Evolutionary conservation across 2,329 filamentous ascomycete genomes (phyloP), one percentile per base, ranked within the genome.

Genomic region (Cladophialophora bantiana): DNA sequence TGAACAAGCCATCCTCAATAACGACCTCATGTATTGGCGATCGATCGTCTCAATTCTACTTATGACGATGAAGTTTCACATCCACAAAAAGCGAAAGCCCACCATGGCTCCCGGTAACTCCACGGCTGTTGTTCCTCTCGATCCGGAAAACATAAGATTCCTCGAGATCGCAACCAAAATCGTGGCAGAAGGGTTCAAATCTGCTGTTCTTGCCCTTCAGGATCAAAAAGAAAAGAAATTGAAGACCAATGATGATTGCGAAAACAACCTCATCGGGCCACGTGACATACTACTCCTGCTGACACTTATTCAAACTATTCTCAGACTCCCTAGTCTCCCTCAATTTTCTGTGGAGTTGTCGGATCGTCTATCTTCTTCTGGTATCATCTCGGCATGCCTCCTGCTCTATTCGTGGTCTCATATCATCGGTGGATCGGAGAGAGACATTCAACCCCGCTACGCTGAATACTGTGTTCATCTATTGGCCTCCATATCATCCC

Each of bases 361-460:
- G 1, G 86, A 87, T 55, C 89, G 93, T 75, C 82, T 90, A 62
- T 79, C 84, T n/a, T 83, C 86, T 67, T 84, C 83, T 64, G 89
- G 91, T 70, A 89, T 90, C 0, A 85, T 92, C 54, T 91, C 94
- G 73, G 91, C 93, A 68, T 94, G 93, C 0, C 89, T 90, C 5
- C 93, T 91, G 38, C 85, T 99, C 4, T 98, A 94, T 79, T 97
- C 93, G 0, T 99, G 95, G 95, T 88, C 94, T 3, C 93, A 98
- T 77, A 88, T 90, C 71, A 84, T 98, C 31, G 86, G 90, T 0
- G 85, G 90, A 13, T 56, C 65, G 40, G 86, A 90, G 64, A 88
- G 89, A 34, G 94, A 98, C 75, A 58, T 67, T 26, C 64, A 70
- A 18, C 94, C 95, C 0, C 83, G 98, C 35, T 98, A 97, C 77